Percentiles rank a stretch among this genome's conserved stretches.
These are phyloP conservation scores for Cardamine chenopodiifolia DNA, from an alignment of 345 rosid species.

Conservation along the genomic window DNA sequence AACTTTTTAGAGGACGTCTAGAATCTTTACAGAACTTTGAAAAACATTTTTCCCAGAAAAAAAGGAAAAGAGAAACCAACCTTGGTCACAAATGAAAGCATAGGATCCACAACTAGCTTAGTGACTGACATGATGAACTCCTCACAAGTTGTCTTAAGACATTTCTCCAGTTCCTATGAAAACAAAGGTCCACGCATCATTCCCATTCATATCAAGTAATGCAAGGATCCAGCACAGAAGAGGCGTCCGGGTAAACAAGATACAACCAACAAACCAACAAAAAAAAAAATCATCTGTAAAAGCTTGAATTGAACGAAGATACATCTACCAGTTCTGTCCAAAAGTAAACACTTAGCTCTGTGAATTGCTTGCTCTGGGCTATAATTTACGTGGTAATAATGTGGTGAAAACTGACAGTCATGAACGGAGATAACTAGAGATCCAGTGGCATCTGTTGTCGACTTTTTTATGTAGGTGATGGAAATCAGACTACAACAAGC, in stretches of 20 bases:
- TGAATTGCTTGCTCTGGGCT: neutral
- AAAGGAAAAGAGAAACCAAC: constrained; percentile 46
- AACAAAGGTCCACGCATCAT: constrained; percentile 22
- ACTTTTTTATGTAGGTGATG: neutral
- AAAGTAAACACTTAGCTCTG: constrained; percentile 1
- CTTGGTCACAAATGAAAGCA: constrained; percentile 98
- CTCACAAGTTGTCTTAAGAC: constrained; percentile 92
- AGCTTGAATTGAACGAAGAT: neutral
- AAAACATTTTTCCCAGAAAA: neutral
- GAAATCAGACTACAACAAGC: neutral
- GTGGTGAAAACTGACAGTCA: neutral
- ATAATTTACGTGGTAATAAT: neutral
- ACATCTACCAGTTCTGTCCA: neutral
- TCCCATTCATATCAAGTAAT: constrained; percentile 21
- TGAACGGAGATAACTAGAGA: neutral
- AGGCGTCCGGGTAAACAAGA: neutral
- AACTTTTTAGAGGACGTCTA: neutral
- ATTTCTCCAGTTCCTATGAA: constrained; percentile 91
- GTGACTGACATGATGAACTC: constrained; percentile 98
- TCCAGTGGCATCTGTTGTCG: neutral
- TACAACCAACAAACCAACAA: neutral
- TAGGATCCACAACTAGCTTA: constrained; percentile 93
- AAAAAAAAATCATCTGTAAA: neutral
- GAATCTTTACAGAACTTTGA: constrained; percentile 1
- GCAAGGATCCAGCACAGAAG: constrained; percentile 8